Percentiles rank a stretch among this genome's conserved stretches.
phyloP scores from a whole-genome alignment of 2,329 filamentous ascomycete species.

The Colletotrichum eremochloae region DNA sequence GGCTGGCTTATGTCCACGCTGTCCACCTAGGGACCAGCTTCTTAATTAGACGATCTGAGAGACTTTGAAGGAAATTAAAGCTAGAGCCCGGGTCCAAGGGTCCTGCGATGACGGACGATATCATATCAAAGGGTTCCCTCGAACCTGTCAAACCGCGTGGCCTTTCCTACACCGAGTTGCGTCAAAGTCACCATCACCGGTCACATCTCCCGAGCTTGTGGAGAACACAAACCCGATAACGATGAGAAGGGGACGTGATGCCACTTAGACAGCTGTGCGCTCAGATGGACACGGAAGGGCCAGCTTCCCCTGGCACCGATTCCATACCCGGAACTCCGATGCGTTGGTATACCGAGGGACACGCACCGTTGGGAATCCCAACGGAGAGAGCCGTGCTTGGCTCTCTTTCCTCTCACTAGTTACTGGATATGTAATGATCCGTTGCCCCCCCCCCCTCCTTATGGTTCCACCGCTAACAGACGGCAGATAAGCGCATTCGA shows the following conservation, averaged over 20 bases:
- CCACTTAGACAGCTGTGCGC: constrained; percentile 29
- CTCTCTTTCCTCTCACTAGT: not conserved
- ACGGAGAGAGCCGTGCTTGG: not conserved
- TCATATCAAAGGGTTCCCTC: not conserved
- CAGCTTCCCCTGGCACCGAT: constrained; percentile 22
- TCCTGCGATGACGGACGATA: not conserved
- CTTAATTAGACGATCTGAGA: constrained; percentile 30
- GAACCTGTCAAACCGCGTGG: not conserved
- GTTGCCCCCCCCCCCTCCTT: too few species aligned
- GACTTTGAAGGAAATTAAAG: constrained; percentile 5
- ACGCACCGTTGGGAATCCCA: not conserved
- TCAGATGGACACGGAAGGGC: constrained; percentile 22
- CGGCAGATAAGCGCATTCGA: not conserved
- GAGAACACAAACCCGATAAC: not conserved
- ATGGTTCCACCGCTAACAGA: not conserved
- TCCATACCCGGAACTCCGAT: constrained; percentile 23
- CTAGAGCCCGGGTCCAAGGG: too few species aligned
- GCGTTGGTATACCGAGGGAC: constrained; percentile 4
- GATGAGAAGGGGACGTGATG: not conserved
- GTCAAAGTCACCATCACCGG: not conserved
- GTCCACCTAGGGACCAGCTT: not conserved
- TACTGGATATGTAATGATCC: not conserved
- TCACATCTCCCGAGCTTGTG: constrained; percentile 6
- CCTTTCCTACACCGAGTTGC: not conserved
- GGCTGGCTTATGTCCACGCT: constrained; percentile 6